Base-by-base conservation (phyloP, 176 grass and related monocot species). In the Poa pratensis region DNA sequence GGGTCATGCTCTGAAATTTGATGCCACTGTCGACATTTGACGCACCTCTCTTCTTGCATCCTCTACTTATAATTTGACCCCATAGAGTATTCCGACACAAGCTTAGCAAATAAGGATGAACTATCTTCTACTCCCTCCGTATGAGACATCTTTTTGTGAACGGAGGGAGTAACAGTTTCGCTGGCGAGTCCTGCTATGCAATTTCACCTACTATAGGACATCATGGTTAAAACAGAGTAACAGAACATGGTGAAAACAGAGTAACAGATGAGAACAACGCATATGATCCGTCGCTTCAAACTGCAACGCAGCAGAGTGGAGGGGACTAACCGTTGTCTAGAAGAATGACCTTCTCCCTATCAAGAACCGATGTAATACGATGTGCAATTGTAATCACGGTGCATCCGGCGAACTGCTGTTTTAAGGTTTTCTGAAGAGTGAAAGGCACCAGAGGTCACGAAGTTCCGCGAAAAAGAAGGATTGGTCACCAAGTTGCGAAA, bases 331-430 rank as follows among this genome's bases (percentile, higher is more conserved):
- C 80, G 6, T 87, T 77, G 26, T 82, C 79, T 14, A 88, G 62
- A 52, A 78, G 63, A 67, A 88, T 30, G 2, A 83, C 67, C 87
- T 50, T 83, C 2, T 81, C 84, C 3, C 86, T 76, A 1, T 83
- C 82, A n/a, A 80, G 50, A 79, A 88, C 79, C 9, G 87, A 88
- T 52, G 79, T 72, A 24, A 92, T 86, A 5, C 87, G 69, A 65
- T 92, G 90, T 0, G 87, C 90, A 20, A 92, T 86, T 16, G 75
- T 86, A 19, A 92, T 89, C 55, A 89, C 62, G 0, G 90, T 92
- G 70, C 74, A 89, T 49, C 76, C 60, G 0, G 30, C 3, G 9
- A 89, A 92, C 11, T 83, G 69, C 0, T 20, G 17, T 11, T 78
- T 83, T 5, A 92, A 53, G 24, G 73, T 6, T 58, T 66, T 62